Evolutionary conservation across 495 filamentous ascomycete species (phyloP).

Genomic region (Hypomontagnella monticulosa): DNA sequence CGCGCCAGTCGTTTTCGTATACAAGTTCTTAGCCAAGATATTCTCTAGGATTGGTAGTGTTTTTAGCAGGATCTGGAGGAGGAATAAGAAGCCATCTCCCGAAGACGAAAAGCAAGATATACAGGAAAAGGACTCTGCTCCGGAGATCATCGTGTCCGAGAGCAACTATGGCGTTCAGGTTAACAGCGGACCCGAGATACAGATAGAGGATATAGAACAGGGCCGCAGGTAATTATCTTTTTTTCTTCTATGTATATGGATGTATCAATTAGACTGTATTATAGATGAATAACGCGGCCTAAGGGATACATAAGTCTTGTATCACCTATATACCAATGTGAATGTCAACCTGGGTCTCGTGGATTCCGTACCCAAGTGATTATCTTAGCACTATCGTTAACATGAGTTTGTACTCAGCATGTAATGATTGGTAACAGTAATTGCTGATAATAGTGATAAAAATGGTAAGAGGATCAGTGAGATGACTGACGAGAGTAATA

Average conservation of each 20-base stretch:
- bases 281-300: conserved; percentile 2
- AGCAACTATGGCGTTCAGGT: conserved; percentile 1
- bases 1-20: conserved; percentile 38
- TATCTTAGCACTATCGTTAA: too few species aligned
- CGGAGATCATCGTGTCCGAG: conserved; percentile 34
- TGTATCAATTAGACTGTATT: neutral
- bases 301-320: too few species aligned
- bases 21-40: conserved; percentile 22
- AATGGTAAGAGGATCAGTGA: too few species aligned
- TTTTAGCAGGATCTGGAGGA: conserved; percentile 38
- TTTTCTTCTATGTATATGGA: conserved; percentile 3
- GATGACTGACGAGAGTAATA: too few species aligned
- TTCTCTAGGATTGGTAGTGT: conserved; percentile 14
- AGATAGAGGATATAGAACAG: conserved; percentile 29
- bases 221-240: conserved; percentile 19
- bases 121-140: conserved; percentile 14
- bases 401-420: too few species aligned
- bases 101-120: conserved; percentile 1
- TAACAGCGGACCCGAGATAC: conserved; percentile 25
- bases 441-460: too few species aligned
- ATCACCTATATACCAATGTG: too few species aligned
- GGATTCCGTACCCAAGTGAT: too few species aligned
- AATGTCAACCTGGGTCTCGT: too few species aligned
- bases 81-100: neutral
- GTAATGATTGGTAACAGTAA: too few species aligned